Conservation (phyloP, 163 green algal genomes). For the Botryococcus braunii region DNA sequence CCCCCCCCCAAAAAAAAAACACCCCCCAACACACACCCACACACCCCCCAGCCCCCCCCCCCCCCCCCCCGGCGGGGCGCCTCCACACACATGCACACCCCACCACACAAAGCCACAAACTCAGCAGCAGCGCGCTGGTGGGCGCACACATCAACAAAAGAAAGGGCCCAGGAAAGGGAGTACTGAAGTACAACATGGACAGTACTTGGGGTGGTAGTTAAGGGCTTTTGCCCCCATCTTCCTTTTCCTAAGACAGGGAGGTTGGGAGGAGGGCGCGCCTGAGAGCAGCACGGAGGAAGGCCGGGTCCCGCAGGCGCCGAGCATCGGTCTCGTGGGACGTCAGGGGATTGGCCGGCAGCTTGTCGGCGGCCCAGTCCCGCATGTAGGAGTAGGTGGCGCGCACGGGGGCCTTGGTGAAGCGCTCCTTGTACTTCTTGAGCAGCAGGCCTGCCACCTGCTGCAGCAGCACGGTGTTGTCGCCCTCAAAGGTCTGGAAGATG, state of each 20-base stretch:
- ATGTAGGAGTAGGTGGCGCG: slow-evolving; percentile 55
- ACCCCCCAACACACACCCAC: no score
- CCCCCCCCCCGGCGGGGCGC: no score
- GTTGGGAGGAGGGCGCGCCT: slow-evolving; percentile 1
- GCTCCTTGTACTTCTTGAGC: slow-evolving; percentile 78
- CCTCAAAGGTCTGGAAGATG: slow-evolving; percentile 87
- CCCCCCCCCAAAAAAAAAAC: no score
- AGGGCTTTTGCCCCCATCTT: no score
- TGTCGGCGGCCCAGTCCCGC: slow-evolving; percentile 35
- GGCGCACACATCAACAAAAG: not conserved
- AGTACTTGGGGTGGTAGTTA: no score
- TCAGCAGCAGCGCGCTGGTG: not conserved
- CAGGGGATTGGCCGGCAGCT: slow-evolving; percentile 78
- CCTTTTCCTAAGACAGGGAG: no score
- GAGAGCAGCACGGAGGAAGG: slow-evolving; percentile 57
- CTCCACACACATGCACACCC: not conserved
- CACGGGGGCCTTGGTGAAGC: slow-evolving; percentile 66
- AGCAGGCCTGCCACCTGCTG: slow-evolving; percentile 73
- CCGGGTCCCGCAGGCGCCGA: slow-evolving; percentile 71
- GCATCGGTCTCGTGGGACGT: slow-evolving; percentile 69
- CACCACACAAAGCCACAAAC: not conserved
- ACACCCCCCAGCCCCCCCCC: no score
- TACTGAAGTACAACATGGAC: no score
- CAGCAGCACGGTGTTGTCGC: slow-evolving; percentile 71
- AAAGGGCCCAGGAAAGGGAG: not conserved